These are phyloP conservation scores for Penicillium concentricum DNA, from an alignment of 2,329 filamentous ascomycete genomes.

Conservation along the genomic window DNA sequence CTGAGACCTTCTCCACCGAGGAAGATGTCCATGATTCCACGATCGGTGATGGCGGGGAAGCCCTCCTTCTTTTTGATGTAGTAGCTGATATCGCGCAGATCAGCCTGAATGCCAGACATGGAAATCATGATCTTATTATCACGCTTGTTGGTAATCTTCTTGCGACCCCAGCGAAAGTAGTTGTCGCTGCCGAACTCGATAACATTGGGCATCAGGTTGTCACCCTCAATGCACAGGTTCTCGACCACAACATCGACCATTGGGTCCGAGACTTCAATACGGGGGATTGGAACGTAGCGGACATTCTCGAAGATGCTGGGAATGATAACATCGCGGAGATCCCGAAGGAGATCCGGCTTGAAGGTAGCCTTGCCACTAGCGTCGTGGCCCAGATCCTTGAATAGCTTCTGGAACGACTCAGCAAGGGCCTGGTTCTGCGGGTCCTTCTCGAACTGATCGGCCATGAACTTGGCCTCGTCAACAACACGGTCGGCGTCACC, in stretches of 20 bases:
- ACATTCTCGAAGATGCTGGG: constrained; percentile 79
- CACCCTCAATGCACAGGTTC: constrained; percentile 91
- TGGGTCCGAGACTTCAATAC: constrained; percentile 86
- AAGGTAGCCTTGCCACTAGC: constrained; percentile 79
- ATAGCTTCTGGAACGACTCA: constrained; percentile 74
- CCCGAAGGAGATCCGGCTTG: constrained; percentile 90
- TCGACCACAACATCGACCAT: constrained; percentile 86
- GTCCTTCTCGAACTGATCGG: constrained; percentile 85
- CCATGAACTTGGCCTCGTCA: constrained; percentile 88
- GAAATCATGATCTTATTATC: constrained; percentile 82
- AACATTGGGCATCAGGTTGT: constrained; percentile 94
- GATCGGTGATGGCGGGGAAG: constrained; percentile 84
- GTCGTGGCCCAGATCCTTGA: constrained; percentile 86
- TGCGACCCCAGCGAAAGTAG: constrained; percentile 92
- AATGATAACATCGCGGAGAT: constrained; percentile 81
- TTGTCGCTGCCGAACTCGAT: constrained; percentile 88
- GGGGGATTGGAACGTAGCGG: constrained; percentile 86
- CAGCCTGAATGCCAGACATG: constrained; percentile 87
- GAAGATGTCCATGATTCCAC: constrained; percentile 82
- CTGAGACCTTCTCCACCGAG: constrained; percentile 84
- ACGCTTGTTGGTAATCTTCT: constrained; percentile 76
- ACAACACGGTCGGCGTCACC: constrained; percentile 80
- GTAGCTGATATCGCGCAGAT: constrained; percentile 83
- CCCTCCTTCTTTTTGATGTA: constrained; percentile 94
- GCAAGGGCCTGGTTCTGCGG: constrained; percentile 80